Evolutionary conservation across 2,329 filamentous ascomycete species (phyloP).

Genomic region (Tolypocladium tundrense): DNA sequence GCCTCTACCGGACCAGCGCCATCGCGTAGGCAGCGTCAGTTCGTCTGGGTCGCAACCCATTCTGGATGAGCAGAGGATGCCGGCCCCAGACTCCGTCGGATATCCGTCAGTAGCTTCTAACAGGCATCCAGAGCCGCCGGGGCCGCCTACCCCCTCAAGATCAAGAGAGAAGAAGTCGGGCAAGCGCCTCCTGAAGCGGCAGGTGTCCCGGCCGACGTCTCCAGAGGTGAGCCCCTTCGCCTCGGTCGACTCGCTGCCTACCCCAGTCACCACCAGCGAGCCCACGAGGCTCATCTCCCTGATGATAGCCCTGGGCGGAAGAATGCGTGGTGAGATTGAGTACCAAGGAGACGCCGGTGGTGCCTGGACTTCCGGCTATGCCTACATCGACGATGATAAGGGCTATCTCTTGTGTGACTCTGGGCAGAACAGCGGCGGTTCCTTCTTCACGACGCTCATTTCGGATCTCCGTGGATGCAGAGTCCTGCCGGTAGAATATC

Average conservation of each 20-base stretch:
- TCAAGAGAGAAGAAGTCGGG: constrained; percentile 33
- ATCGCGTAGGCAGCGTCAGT: constrained; percentile 61
- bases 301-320: constrained; percentile 68
- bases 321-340: constrained; percentile 70
- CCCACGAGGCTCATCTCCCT: constrained; percentile 62
- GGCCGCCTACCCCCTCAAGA: constrained; percentile 8
- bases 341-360: constrained; percentile 54
- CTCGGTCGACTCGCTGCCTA: constrained; percentile 48
- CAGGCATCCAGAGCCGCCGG: constrained; percentile 23
- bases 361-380: constrained; percentile 61
- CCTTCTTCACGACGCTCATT: constrained; percentile 57
- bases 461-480: constrained; percentile 65
- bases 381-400: constrained; percentile 67
- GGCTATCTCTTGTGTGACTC: constrained; percentile 68
- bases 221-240: constrained; percentile 43
- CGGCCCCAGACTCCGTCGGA: constrained; percentile 30
- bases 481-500: constrained; percentile 45
- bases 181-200: constrained; percentile 44
- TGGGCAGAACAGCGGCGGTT: constrained; percentile 44
- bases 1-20: constrained; percentile 39
- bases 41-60: constrained; percentile 46
- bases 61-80: constrained; percentile 36
- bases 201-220: constrained; percentile 46
- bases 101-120: constrained; percentile 28
- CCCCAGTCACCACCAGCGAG: constrained; percentile 54